Conservation (phyloP, 2,329 filamentous ascomycete genomes). For the Colletotrichum sp. region DNA sequence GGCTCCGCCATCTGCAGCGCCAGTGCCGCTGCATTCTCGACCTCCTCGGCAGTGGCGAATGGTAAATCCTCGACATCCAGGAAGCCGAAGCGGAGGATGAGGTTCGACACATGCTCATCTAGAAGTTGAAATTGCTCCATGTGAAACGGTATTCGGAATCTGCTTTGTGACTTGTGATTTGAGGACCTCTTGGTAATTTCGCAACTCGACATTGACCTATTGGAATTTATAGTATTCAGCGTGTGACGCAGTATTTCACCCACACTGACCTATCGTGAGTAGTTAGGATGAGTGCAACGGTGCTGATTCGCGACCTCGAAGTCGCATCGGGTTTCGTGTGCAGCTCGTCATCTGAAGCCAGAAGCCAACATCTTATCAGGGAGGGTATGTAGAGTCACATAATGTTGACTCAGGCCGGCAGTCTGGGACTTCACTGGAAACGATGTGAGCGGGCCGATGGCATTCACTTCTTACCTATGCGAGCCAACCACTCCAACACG, state of each 20-base stretch:
- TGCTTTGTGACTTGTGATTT: neutral
- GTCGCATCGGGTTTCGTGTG: neutral
- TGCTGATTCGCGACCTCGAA: neutral
- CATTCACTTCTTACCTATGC: neutral
- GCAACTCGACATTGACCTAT: neutral
- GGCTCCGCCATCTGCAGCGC: neutral
- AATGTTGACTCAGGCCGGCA: neutral
- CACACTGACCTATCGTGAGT: neutral
- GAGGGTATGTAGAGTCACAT: neutral
- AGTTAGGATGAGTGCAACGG: neutral
- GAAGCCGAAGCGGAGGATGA: constrained; percentile 9
- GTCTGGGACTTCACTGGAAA: neutral
- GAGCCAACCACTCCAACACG: neutral
- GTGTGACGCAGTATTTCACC: neutral
- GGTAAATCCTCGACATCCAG: neutral
- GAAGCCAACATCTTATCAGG: neutral
- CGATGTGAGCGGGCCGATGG: neutral
- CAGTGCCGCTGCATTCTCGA: constrained; percentile 1
- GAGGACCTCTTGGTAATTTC: neutral
- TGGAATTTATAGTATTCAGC: neutral
- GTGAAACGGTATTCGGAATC: neutral
- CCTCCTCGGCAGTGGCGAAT: neutral
- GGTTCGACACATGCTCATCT: constrained; percentile 4
- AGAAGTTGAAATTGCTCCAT: constrained; percentile 17
- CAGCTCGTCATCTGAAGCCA: neutral